Evolutionary conservation across 345 rosid genomes (phyloP), one percentile per base, ranked within the genome.

Genomic region (Adansonia digitata): DNA sequence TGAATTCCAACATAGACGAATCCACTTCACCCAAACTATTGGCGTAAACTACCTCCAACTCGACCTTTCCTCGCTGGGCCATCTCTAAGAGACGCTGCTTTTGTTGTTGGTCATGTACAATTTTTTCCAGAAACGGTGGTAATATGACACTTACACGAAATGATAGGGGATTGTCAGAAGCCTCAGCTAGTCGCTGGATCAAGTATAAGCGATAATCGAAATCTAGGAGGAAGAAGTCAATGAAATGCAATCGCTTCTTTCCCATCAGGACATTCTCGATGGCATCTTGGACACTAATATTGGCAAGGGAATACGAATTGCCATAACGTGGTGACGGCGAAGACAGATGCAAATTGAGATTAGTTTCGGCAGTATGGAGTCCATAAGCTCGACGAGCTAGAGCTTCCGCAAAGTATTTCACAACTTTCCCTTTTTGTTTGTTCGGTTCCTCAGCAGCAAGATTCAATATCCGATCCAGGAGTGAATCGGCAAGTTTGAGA

Each of bases 21-120:
- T 61, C 66, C 40, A 61, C 12, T 31, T 61, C 66, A 5, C 66
- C 66, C 42, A 57, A 57, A 57, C 62, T 57, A 57, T 26, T 57
- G 13, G 34, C 35, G 2, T 57, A 57, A 3, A 57, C 7, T 15
- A 57, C 7, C 60, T 9, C 11, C 29, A n/a, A n/a, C 13, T 55
- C 6, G 12, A 57, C 18, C 4, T 13, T 13, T 0, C 3, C 0
- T 9, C 0, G 15, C 13, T 0, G 10, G 4, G 31, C 61, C 29
- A 0, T 1, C 22, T 1, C 12, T 24, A 5, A 0, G 35, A 57
- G 29, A 27, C 5, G 5, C 37, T 13, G 18, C 37, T 10, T 53
- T 26, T 57, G 37, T 26, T 11, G 0, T 57, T 27, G 8, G 3
- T 26, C 0, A 26, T 57, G 5, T 27, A 57, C 37, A 4, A 0